These are phyloP conservation scores for Aspergillus fumigatus DNA, from an alignment of 2,329 filamentous ascomycete genomes.

Conservation along the genomic window DNA sequence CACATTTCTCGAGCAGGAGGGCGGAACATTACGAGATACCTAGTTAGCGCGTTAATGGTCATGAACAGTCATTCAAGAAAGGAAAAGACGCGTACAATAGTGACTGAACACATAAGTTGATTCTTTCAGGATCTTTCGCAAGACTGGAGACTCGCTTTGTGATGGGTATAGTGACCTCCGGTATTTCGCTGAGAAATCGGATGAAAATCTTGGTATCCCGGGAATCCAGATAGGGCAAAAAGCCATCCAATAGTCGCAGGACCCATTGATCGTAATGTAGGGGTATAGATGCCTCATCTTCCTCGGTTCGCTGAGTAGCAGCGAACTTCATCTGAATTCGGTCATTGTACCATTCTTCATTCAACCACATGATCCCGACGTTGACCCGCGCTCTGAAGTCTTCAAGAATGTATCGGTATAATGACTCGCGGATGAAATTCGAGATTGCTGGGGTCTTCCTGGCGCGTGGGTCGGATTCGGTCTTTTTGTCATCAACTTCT, in stretches of 20 bases:
- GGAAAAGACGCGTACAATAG: conserved; percentile 45
- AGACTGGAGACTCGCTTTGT: conserved; percentile 65
- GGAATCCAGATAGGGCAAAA: conserved; percentile 84
- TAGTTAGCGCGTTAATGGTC: conserved; percentile 18
- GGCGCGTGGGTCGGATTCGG: conserved; percentile 21
- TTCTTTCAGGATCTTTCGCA: conserved; percentile 60
- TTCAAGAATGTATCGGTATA: conserved; percentile 83
- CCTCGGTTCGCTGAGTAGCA: conserved; percentile 38
- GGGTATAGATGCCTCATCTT: conserved; percentile 42
- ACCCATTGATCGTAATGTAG: conserved; percentile 74
- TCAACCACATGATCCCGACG: conserved; percentile 87
- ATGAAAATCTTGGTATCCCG: conserved; percentile 80
- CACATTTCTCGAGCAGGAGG: conserved; percentile 55
- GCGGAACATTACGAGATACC: conserved; percentile 55
- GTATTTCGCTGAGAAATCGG: conserved; percentile 86
- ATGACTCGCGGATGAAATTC: conserved; percentile 69
- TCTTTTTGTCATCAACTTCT: conserved; percentile 43
- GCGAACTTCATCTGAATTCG: conserved; percentile 49
- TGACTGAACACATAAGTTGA: conserved; percentile 54
- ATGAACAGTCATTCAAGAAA: not conserved
- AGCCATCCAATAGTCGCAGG: conserved; percentile 77
- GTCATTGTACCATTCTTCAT: conserved; percentile 98
- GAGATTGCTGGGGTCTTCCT: conserved; percentile 38
- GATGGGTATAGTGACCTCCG: conserved; percentile 67
- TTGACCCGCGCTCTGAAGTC: conserved; percentile 89